Evolutionary conservation across 225 moss, liverwort and hornwort species (phyloP), one percentile per base, ranked within the genome.

Genomic region (Pseudisothecium myosuroides): DNA sequence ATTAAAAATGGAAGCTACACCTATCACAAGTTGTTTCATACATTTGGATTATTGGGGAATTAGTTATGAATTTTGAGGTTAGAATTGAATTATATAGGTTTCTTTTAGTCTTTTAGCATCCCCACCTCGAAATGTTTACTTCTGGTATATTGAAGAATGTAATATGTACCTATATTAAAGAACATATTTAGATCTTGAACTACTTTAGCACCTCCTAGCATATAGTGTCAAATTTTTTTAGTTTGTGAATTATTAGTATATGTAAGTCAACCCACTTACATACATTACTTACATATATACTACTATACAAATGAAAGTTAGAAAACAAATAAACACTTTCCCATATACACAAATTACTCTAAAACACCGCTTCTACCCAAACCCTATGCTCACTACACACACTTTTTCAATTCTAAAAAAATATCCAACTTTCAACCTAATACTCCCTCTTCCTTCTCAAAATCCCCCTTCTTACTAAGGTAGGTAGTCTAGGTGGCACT

Each of bases 331-430:
- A 41, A 24, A 8, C 1, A 41, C 3, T 69, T 69, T 0, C 0
- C 1, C 0, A 39, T 69, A 7, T 68, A 12, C 0, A 22, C 7
- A 2, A 68, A 68, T 68, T 68, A n/a, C 1, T 1, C 7, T n/a
- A 22, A n/a, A n/a, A 23, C 12, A 23, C 2, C 1, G 8, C 14
- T 41, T 41, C 8, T 26, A 41, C 1, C 23, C 13, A 39, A 6
- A 39, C 0, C 39, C 23, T 13, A 39, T 0, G 1, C 11, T 39
- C 1, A 22, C 7, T 11, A n/a, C 20, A 6, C 15, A 1, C 0
- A 6, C 12, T 68, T n/a, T 68, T 68, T 17, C 12, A 23, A 68
- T 2, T 68, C 4, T 7, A 68, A n/a, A 2, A 68, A 68, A 68
- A 12, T 5, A n/a, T 4, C 36, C 67, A 67, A 67, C 6, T 7